Conservation (phyloP, 108 stramenopile species). For the Skeletonema potamos region DNA sequence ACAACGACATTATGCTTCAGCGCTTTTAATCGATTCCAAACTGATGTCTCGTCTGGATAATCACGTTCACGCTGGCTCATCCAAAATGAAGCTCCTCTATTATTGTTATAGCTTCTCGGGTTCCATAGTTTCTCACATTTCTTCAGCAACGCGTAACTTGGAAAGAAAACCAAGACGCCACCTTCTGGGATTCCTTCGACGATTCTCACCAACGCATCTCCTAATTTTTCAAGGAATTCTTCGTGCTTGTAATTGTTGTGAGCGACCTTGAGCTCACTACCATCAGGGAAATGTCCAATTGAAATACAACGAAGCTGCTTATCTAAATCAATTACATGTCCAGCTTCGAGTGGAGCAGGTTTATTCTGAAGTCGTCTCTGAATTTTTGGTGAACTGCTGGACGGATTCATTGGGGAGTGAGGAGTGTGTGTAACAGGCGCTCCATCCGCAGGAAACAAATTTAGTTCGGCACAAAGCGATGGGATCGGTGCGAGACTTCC, state of each 20-base stretch:
- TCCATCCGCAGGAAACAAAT: constrained; percentile 35
- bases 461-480: constrained; percentile 72
- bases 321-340: constrained; percentile 69
- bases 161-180: constrained; percentile 76
- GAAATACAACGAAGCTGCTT: constrained; percentile 69
- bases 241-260: constrained; percentile 53
- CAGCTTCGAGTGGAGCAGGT: constrained; percentile 75
- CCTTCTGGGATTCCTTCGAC: constrained; percentile 61
- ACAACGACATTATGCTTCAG: constrained; percentile 68
- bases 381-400: neutral
- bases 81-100: constrained; percentile 15
- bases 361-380: constrained; percentile 54
- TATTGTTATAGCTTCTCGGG: constrained; percentile 4
- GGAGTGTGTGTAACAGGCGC: neutral
- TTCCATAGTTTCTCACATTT: constrained; percentile 67
- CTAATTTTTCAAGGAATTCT: constrained; percentile 62
- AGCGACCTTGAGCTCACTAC: constrained; percentile 53
- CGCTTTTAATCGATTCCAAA: constrained; percentile 52
- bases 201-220: constrained; percentile 61
- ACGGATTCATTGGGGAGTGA: constrained; percentile 1
- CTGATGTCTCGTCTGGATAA: constrained; percentile 8
- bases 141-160: constrained; percentile 60
- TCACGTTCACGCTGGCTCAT: constrained; percentile 6
- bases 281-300: constrained; percentile 72
- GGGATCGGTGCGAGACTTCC: constrained; percentile 73